Evolutionary conservation across 1,284 basidiomycete genomes (phyloP), one percentile per base, ranked within the genome.

Genomic region (Cystobasidium pallidum): DNA sequence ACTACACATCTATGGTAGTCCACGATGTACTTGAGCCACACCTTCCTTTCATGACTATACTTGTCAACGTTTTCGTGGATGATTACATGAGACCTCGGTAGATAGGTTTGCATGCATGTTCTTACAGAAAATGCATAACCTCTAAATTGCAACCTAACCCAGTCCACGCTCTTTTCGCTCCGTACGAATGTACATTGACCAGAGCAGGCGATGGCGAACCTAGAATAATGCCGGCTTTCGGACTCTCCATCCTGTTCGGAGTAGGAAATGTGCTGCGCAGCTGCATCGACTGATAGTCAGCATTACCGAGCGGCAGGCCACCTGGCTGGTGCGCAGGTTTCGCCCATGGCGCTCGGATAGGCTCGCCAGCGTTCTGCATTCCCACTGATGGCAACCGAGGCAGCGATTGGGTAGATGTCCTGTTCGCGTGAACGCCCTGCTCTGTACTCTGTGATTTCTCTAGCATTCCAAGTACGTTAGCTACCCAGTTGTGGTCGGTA

Each of bases 401-500:
- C 11, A 45, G 3, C 17, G 7, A 11, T 7, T 45, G 36, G 4
- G 39, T 41, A 7, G 43, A 3, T 45, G 30, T 6, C 7, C 8
- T 15, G 8, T 39, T 15, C 21, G 15, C 21, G 8, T 11, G 63
- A 36, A 15, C 7, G 58, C 15, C 32, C 41, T 30, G n/a, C 34
- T 41, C n/a, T 28, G 54, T 10, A 17, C 26, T 19, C 39, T 24
- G 51, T 21, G 15, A 17, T 2, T 72, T 39, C 32, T 66, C 75
- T 15, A 78, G 68, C 72, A 75, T 70, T 21, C 77, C 78, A 39
- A 97, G 85, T 1, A 88, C 84, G 75, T 89, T 87, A 7, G 89
- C 88, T 52, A 99, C 90, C 83, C 91, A 98, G 66, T 86, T 90
- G 6, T 90, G 84, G 79, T 97, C 92, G 0, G 93, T 95, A 28